Conservation (phyloP, 2,329 filamentous ascomycete species). For the Microsporum audouinii region DNA sequence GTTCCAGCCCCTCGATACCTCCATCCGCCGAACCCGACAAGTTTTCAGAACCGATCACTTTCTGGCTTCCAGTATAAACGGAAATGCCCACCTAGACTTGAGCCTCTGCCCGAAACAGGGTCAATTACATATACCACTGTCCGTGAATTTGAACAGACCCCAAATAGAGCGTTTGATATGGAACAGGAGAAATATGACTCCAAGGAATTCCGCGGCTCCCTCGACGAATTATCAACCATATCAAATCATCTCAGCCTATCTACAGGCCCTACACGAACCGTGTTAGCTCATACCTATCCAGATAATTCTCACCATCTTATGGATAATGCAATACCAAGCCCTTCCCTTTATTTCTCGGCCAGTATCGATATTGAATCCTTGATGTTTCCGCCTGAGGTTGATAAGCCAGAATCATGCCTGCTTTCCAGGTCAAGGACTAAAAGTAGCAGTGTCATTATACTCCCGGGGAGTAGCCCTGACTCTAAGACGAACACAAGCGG, state of each 20-base stretch:
- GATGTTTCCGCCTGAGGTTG: not conserved
- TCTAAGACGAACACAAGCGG: not conserved
- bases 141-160: not conserved
- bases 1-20: not conserved
- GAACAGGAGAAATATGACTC: not conserved
- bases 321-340: constrained; percentile 9
- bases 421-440: constrained; percentile 13
- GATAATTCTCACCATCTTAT: not conserved
- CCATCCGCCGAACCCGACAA: not conserved
- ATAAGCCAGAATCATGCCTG: not conserved
- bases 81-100: not conserved
- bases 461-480: constrained; percentile 15
- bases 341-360: constrained; percentile 8
- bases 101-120: not conserved
- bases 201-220: not conserved
- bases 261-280: not conserved
- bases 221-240: not conserved
- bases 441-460: constrained; percentile 22
- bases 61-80: not conserved
- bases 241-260: not conserved
- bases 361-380: constrained; percentile 6
- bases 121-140: not conserved
- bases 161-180: not conserved
- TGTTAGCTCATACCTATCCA: constrained; percentile 2
- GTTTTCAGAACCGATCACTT: not conserved